These are phyloP conservation scores for Lactifluus pinguis DNA, from an alignment of 768 basidiomycete genomes.

Conservation along the genomic window DNA sequence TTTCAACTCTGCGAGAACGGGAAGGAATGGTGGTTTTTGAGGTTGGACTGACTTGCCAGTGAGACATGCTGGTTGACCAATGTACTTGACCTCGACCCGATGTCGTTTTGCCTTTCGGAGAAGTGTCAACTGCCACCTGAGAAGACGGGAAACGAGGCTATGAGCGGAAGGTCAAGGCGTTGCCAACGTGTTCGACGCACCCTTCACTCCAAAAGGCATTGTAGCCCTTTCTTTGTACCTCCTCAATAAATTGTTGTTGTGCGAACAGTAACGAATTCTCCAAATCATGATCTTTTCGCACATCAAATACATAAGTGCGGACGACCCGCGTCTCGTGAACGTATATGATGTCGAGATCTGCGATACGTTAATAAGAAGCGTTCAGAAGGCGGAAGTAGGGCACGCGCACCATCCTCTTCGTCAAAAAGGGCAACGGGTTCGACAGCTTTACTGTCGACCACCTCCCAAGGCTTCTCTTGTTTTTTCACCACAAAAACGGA, in stretches of 20 bases:
- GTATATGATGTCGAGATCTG: slow-evolving; percentile 53
- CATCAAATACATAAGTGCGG: slow-evolving; percentile 57
- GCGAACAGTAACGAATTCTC: slow-evolving; percentile 52
- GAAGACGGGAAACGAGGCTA: background rate
- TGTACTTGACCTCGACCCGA: slow-evolving; percentile 63
- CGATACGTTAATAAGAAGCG: background rate
- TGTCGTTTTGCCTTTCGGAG: slow-evolving; percentile 53
- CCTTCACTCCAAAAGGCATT: slow-evolving; percentile 63
- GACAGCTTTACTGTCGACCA: slow-evolving; percentile 56
- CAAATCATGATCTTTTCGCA: slow-evolving; percentile 40
- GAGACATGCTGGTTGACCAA: slow-evolving; percentile 54
- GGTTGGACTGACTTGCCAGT: slow-evolving; percentile 37
- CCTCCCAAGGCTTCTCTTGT: slow-evolving; percentile 62
- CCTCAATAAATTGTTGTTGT: slow-evolving; percentile 51
- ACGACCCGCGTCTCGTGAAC: slow-evolving; percentile 44
- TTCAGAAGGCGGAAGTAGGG: background rate
- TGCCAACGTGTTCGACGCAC: slow-evolving; percentile 28
- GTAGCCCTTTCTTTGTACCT: slow-evolving; percentile 44
- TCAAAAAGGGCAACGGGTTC: slow-evolving; percentile 58
- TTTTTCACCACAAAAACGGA: slow-evolving; percentile 41
- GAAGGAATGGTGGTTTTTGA: slow-evolving; percentile 58
- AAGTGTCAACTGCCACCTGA: slow-evolving; percentile 60
- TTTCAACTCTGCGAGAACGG: slow-evolving; percentile 40
- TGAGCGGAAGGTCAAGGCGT: background rate
- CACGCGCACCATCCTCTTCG: slow-evolving; percentile 43